Base-by-base conservation (phyloP, 306 rosid species). In the Trifolium fragiferum region DNA sequence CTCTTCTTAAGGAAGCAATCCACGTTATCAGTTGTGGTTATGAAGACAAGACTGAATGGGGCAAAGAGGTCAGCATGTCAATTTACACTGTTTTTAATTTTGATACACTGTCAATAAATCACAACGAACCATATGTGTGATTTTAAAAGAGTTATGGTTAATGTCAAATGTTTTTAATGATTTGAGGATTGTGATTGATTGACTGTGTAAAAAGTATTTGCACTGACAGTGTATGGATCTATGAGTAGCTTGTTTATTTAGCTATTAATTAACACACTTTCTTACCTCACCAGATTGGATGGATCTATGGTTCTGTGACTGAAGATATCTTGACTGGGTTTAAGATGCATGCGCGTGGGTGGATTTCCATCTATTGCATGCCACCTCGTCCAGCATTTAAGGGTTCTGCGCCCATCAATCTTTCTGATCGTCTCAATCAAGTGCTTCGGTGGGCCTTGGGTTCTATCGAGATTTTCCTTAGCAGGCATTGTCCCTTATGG, bases 401-500 rank as follows among this genome's bases (percentile, higher is more conserved):
- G 85, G 99, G 99, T 7, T 95, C 98, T 84, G 98, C 98, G 47
- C 98, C 98, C 38, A 91, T 93, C 87, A 95, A 95, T 95, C 98
- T 95, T 82, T 95, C 99, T 19, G 98, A 95, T 73, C 99, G 99
- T 72, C 89, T 95, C 76, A 95, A 95, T 77, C 99, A 95, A 73
- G 99, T 95, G 78, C 99, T 95, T 82, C 93, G 98, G 73, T 92
- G 99, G 99, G 99, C 99, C 81, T 84, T 95, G 85, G 99, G 99
- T 67, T 95, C 99, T 15, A 95, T 95, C 35, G 99, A 95, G 87
- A 95, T 95, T 72, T 85, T 95, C 80, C 96, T 95, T 16, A 95
- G 99, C 80, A 90, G 99, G 84, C 99, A 95, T 90, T 95, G 99
- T 64, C 99, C 99, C 77, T 81, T 95, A 57, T 95, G 99, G 99